Conservation (phyloP, 768 basidiomycete genomes). For the Austroboletus festivus region DNA sequence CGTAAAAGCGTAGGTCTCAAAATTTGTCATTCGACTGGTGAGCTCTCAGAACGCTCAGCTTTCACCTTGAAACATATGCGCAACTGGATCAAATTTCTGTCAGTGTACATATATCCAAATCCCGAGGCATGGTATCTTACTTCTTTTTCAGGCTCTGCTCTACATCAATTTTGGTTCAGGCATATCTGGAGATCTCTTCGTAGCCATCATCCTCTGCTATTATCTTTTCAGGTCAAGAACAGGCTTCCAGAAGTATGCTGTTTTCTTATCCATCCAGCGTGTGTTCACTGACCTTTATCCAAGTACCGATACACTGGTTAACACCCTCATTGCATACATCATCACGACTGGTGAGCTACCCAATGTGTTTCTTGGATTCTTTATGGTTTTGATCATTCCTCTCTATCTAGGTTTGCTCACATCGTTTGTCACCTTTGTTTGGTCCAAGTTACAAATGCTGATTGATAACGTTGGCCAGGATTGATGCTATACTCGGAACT, state of each 20-base stretch:
- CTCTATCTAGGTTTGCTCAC: slow-evolving; percentile 37
- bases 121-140: neutral
- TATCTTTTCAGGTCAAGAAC: slow-evolving; percentile 46
- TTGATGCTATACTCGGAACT: slow-evolving; percentile 44
- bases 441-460: neutral
- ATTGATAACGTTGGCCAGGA: slow-evolving; percentile 26
- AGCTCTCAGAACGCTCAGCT: slow-evolving; percentile 28
- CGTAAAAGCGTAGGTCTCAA: slow-evolving; percentile 42
- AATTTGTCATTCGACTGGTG: neutral
- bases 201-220: slow-evolving; percentile 48
- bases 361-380: slow-evolving; percentile 11
- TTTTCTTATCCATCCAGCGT: neutral
- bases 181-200: slow-evolving; percentile 46
- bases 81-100: slow-evolving; percentile 42
- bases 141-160: slow-evolving; percentile 40
- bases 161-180: slow-evolving; percentile 52
- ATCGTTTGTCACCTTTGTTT: slow-evolving; percentile 31
- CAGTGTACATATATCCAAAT: slow-evolving; percentile 9
- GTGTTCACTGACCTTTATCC: neutral
- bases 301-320: slow-evolving; percentile 50
- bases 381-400: slow-evolving; percentile 6
- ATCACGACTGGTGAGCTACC: slow-evolving; percentile 48
- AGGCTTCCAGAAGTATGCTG: slow-evolving; percentile 43
- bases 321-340: slow-evolving; percentile 45
- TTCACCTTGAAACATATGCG: slow-evolving; percentile 33